Base-by-base conservation (phyloP, 495 filamentous ascomycete genomes). In the Penicillium coffeae region DNA sequence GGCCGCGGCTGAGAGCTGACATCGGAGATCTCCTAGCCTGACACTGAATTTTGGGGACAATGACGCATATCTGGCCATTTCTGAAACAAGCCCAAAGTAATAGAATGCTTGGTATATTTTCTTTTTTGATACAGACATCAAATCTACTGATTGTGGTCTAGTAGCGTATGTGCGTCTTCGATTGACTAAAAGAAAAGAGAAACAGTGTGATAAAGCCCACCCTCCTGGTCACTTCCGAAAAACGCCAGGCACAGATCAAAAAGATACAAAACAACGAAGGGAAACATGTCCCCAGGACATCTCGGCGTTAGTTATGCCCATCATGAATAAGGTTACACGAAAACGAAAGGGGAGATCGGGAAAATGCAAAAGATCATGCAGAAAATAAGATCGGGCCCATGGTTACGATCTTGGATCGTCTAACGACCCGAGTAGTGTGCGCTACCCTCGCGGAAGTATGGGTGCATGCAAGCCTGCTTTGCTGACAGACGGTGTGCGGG, bases 401-500 rank as follows among this genome's bases (percentile, higher is more conserved):
- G 25, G 25, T 30, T 10, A 30, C 25, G 25, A 30, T 30, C 25
- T 5, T 30, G 25, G n/a, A 30, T 30, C 25, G 25, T 30, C 25
- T 13, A 32, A 38, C 75, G 72, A 21, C 74, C 75, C 18, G 75
- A 76, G 55, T 78, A 76, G 46, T 70, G 73, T 21, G 71, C 64
- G 54, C 69, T 80, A 38, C 82, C 84, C 48, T 88, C 79, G 42
- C 86, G 81, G 69, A 99, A 97, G 71, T 97, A 99, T 8, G 90
- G 88, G 66, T 97, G 93, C 55, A 79, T 76, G 65, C 88, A 89
- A 5, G 94, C 88, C 71, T 95, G 90, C 75, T 99, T 99, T 38
- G 93, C 93, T 2, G 89, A 95, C 43, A 99, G 90, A 46, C 93
- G 86, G 25, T 86, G 84, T 20, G 93, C 89, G 12, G 93, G 93